Evolutionary conservation across 148 eudicot species (phyloP).

Genomic region (Rhododendron mucronatum): DNA sequence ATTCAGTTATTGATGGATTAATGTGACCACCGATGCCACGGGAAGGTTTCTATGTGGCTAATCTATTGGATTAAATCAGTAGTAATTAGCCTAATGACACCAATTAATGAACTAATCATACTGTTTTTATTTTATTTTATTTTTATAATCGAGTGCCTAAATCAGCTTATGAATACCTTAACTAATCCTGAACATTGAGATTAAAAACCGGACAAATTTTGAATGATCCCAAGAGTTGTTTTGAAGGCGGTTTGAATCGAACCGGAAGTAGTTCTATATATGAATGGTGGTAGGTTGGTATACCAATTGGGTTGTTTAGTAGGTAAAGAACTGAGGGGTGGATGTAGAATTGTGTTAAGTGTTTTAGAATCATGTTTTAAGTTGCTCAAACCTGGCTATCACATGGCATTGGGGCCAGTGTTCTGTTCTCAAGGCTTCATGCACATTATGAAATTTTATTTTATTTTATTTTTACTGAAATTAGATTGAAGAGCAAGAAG

Average conservation of each 20-base stretch:
- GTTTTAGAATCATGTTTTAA: not conserved
- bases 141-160: not conserved
- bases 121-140: not conserved
- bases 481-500: no score
- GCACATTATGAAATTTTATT: no score
- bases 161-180: not conserved
- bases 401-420: slow-evolving; percentile 1
- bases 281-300: not conserved
- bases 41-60: not conserved
- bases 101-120: not conserved
- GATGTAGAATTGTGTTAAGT: not conserved
- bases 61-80: not conserved
- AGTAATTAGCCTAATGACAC: not conserved
- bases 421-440: not conserved
- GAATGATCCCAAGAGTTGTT: not conserved
- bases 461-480: no score
- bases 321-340: not conserved
- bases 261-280: not conserved
- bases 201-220: not conserved
- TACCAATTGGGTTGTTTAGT: not conserved
- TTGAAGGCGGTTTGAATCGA: not conserved
- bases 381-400: not conserved
- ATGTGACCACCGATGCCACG: not conserved
- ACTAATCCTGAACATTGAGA: not conserved
- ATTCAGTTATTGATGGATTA: no score